phyloP scores from a whole-genome alignment of 2,329 filamentous ascomycete genomes.

The Aureobasidium namibiae region DNA sequence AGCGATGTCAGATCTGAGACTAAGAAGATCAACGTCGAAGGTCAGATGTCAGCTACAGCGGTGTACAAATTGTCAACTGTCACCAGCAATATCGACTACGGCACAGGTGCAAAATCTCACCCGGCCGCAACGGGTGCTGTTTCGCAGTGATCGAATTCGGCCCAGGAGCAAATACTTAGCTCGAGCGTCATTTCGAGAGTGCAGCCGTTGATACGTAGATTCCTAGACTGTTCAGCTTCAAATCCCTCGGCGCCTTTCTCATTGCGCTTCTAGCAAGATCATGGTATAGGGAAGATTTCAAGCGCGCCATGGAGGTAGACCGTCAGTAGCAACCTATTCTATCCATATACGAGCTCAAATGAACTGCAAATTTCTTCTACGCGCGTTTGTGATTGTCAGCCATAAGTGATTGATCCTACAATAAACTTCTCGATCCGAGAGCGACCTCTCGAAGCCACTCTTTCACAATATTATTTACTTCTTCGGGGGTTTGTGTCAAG shows the following conservation, averaged over 20 bases:
- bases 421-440: neutral
- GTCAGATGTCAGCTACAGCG: neutral
- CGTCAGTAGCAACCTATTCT: no score
- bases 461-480: neutral
- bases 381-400: no score
- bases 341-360: no score
- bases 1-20: neutral
- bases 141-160: no score
- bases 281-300: no score
- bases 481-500: constrained; percentile 57
- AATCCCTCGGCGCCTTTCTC: neutral
- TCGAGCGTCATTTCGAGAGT: neutral
- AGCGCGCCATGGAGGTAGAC: no score
- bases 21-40: neutral
- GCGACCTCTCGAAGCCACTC: neutral
- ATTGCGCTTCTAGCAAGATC: neutral
- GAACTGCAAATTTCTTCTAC: no score
- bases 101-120: neutral
- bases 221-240: neutral
- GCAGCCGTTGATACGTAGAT: neutral
- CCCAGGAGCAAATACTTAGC: no score
- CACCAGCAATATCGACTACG: neutral
- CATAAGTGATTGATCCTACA: neutral
- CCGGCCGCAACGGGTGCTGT: neutral
- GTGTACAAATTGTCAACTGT: neutral